Conservation (phyloP, 2,329 filamentous ascomycete genomes). For the Penicillium sp. region DNA sequence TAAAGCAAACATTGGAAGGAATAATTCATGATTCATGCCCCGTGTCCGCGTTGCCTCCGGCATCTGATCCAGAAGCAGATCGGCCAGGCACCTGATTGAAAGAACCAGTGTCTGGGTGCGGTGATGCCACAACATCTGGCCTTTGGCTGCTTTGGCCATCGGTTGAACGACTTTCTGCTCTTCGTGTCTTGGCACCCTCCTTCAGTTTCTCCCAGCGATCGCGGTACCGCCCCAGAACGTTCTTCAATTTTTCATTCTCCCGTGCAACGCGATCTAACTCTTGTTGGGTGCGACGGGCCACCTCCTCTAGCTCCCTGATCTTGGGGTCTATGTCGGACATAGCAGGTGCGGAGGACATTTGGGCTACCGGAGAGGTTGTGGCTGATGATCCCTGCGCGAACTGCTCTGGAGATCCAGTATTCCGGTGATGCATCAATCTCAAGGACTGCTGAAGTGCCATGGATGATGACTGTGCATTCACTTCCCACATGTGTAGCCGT, state of each 20-base stretch:
- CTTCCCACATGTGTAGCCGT: conserved; percentile 87
- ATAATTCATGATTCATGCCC: neutral
- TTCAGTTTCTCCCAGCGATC: conserved; percentile 66
- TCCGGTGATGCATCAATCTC: conserved; percentile 45
- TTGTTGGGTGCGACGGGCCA: conserved; percentile 53
- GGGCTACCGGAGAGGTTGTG: conserved; percentile 22
- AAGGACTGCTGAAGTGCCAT: conserved; percentile 81
- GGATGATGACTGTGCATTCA: conserved; percentile 80
- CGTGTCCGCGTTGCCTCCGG: neutral
- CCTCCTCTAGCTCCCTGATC: conserved; percentile 63
- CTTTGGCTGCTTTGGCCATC: conserved; percentile 13
- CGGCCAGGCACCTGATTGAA: neutral
- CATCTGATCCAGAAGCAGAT: neutral
- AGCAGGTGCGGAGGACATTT: conserved; percentile 15
- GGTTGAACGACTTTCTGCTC: conserved; percentile 23
- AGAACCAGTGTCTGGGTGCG: conserved; percentile 6
- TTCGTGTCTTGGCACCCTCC: conserved; percentile 52
- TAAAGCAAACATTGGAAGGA: neutral
- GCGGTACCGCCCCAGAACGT: conserved; percentile 53
- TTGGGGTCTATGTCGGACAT: conserved; percentile 46
- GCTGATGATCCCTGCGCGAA: conserved; percentile 29
- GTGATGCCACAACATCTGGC: conserved; percentile 8
- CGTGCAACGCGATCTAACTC: conserved; percentile 60
- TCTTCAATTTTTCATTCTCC: conserved; percentile 57
- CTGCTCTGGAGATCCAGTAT: conserved; percentile 28